phyloP scores from a whole-genome alignment of 2,329 filamentous ascomycete genomes.

The Colletotrichum sublineola region DNA sequence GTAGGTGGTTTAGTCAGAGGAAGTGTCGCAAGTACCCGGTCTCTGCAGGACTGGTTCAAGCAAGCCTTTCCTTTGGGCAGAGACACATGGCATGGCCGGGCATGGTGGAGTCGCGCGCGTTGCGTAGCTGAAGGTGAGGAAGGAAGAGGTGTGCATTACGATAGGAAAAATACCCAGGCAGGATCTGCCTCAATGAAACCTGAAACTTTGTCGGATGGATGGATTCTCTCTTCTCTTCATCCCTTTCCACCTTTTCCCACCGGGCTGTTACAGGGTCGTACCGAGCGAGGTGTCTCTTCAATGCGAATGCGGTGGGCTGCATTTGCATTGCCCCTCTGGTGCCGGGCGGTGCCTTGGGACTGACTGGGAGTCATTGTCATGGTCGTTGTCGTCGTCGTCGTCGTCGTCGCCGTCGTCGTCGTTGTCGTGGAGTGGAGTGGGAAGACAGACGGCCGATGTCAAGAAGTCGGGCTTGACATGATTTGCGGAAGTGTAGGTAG shows the following conservation, averaged over 20 bases:
- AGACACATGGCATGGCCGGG: slow-evolving; percentile 30
- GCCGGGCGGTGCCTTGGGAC: slow-evolving; percentile 7
- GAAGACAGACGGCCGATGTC: not conserved
- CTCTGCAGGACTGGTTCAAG: slow-evolving; percentile 23
- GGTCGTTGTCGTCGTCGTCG: not conserved
- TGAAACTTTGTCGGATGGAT: slow-evolving; percentile 26
- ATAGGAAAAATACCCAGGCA: slow-evolving; percentile 9
- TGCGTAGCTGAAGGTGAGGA: not conserved
- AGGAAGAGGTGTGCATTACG: slow-evolving; percentile 25
- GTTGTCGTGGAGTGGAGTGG: too few relatives aligned
- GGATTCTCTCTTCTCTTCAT: not conserved
- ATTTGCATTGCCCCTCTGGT: slow-evolving; percentile 1
- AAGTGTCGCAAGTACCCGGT: slow-evolving; percentile 33
- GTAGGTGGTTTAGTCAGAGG: not conserved
- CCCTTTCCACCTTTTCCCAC: not conserved
- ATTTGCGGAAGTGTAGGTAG: slow-evolving; percentile 9
- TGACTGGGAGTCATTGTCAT: not conserved
- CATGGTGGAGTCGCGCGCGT: slow-evolving; percentile 5
- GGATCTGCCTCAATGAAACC: slow-evolving; percentile 19
- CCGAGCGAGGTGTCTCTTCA: slow-evolving; percentile 26
- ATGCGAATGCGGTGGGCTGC: slow-evolving; percentile 25
- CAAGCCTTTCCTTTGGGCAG: slow-evolving; percentile 20
- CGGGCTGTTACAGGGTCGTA: slow-evolving; percentile 14
- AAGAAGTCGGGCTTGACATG: slow-evolving; percentile 17
- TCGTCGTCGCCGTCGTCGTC: not conserved